Evolutionary conservation across 129 eudicot species (phyloP).

Genomic region (Escallonia rubra): DNA sequence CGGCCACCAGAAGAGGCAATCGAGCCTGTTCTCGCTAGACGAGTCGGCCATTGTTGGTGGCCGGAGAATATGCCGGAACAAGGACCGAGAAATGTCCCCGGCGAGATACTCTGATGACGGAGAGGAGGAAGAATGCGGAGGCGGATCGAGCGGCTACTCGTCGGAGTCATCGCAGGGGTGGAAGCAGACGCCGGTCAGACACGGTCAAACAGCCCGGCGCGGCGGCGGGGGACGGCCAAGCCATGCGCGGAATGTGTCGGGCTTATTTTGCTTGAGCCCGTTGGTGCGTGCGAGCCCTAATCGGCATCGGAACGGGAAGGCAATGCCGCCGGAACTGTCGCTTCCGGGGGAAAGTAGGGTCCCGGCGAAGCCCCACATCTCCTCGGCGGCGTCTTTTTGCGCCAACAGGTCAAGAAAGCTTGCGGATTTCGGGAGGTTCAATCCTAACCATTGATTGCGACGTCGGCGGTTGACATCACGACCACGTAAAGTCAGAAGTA

Average conservation of each 20-base stretch:
- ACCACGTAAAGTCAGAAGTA: background rate
- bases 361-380: slow-evolving; percentile 43
- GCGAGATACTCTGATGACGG: slow-evolving; percentile 43
- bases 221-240: slow-evolving; percentile 25
- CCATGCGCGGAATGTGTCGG: slow-evolving; percentile 35
- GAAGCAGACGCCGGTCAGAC: slow-evolving; percentile 58
- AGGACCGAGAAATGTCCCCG: slow-evolving; percentile 47
- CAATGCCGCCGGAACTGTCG: slow-evolving; percentile 45
- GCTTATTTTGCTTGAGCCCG: slow-evolving; percentile 58
- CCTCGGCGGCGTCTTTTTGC: slow-evolving; percentile 44
- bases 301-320: slow-evolving; percentile 55
- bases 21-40: slow-evolving; percentile 25
- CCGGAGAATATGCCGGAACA: slow-evolving; percentile 21
- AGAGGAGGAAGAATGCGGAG: slow-evolving; percentile 32
- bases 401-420: slow-evolving; percentile 73
- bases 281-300: slow-evolving; percentile 73
- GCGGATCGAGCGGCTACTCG: slow-evolving; percentile 41
- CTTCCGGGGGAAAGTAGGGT: slow-evolving; percentile 43
- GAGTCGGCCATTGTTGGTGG: slow-evolving; percentile 7
- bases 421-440: slow-evolving; percentile 20
- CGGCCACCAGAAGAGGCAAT: slow-evolving; percentile 35
- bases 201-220: slow-evolving; percentile 25
- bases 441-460: slow-evolving; percentile 3
- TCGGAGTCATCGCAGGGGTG: slow-evolving; percentile 47
- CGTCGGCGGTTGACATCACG: background rate